Conservation (phyloP, 306 rosid species). For the Ormosia semicastrata region DNA sequence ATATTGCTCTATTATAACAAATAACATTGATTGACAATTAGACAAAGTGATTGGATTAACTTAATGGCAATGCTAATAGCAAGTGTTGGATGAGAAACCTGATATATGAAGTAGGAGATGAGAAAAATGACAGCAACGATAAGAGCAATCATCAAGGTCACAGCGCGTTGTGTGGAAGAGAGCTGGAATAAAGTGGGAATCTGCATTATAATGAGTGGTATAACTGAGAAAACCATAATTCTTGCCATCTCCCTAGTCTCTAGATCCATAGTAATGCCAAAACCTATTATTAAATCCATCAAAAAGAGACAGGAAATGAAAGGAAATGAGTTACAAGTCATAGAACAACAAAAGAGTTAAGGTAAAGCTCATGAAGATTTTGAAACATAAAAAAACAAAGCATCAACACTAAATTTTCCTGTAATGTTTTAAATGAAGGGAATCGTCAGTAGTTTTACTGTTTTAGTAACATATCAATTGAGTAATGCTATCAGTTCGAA, state of each 20-base stretch:
- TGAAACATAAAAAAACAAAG: background rate
- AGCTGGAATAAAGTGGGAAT: constrained; percentile 26
- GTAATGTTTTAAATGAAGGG: background rate
- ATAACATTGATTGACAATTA: background rate
- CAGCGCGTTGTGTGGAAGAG: background rate
- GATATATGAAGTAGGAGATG: constrained; percentile 33
- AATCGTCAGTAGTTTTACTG: background rate
- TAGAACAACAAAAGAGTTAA: background rate
- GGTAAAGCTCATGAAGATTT: background rate
- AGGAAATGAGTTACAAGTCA: background rate
- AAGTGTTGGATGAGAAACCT: constrained; percentile 23
- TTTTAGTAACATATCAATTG: background rate
- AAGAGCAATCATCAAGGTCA: constrained; percentile 36
- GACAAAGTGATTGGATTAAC: background rate
- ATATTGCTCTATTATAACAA: background rate
- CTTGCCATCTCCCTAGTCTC: constrained; percentile 36
- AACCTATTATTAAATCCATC: constrained; percentile 28
- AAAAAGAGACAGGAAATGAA: background rate
- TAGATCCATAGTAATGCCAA: constrained; percentile 31
- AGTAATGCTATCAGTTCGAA: background rate
- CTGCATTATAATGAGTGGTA: constrained; percentile 44
- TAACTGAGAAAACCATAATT: constrained; percentile 35
- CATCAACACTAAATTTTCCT: background rate
- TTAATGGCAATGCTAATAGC: background rate
- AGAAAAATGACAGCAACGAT: constrained; percentile 27